Conservation (phyloP, 2,329 filamentous ascomycete genomes). For the Microcyclosporella mali region DNA sequence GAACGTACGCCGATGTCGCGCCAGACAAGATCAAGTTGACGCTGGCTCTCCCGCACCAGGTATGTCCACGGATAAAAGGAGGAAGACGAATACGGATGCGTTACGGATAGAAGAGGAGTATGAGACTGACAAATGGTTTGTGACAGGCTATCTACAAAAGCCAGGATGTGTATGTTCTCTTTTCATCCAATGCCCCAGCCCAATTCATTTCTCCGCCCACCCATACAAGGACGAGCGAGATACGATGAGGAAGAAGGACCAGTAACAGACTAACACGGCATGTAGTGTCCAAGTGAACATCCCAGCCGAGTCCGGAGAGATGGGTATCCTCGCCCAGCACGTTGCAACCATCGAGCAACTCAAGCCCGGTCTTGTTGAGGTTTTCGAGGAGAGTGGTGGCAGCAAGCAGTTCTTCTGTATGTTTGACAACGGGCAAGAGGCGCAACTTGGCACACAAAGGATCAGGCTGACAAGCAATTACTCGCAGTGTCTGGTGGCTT, state of each 20-base stretch:
- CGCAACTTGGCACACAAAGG: not conserved
- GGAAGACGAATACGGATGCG: no score
- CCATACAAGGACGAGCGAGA: slow-evolving; percentile 8
- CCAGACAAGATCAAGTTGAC: slow-evolving; percentile 82
- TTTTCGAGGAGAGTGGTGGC: slow-evolving; percentile 84
- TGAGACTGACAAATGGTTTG: slow-evolving; percentile 4
- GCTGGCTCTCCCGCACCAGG: slow-evolving; percentile 95
- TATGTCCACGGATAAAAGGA: no score
- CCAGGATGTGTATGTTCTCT: slow-evolving; percentile 58
- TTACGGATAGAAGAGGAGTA: not conserved
- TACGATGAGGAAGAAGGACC: slow-evolving; percentile 3
- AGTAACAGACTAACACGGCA: slow-evolving; percentile 14
- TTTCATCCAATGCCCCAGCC: not conserved
- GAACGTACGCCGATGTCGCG: slow-evolving; percentile 68
- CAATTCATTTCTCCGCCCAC: not conserved
- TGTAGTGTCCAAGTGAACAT: slow-evolving; percentile 95
- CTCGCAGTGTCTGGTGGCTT: slow-evolving; percentile 85
- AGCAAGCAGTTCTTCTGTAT: slow-evolving; percentile 98
- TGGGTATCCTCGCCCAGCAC: slow-evolving; percentile 99
- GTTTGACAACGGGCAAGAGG: slow-evolving; percentile 35
- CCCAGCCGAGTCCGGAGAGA: slow-evolving; percentile 94
- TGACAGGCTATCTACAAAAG: slow-evolving; percentile 63
- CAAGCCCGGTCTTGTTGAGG: slow-evolving; percentile 90
- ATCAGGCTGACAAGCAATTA: not conserved
- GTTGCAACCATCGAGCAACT: slow-evolving; percentile 98